phyloP scores from a whole-genome alignment of 495 filamentous ascomycete genomes.

The Penicillium ochrochloron region DNA sequence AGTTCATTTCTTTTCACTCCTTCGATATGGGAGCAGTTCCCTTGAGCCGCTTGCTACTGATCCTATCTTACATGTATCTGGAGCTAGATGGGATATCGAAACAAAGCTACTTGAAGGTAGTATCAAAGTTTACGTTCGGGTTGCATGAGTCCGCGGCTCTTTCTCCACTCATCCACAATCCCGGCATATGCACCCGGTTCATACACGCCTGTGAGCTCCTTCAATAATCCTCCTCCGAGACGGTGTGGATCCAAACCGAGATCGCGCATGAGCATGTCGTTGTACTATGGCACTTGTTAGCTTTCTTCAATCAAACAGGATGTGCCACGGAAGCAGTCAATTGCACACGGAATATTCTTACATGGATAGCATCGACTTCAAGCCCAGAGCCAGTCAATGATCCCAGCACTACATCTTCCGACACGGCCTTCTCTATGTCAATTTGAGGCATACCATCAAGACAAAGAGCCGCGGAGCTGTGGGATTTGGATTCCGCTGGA shows the following conservation, averaged over 20 bases:
- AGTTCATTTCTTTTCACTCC: too few species aligned
- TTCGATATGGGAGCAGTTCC: too few species aligned
- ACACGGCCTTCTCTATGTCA: conserved; percentile 25
- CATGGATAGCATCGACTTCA: conserved; percentile 37
- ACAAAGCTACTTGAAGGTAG: background rate
- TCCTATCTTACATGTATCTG: too few species aligned
- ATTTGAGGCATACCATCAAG: conserved; percentile 18
- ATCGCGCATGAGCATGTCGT: conserved; percentile 38
- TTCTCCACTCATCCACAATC: conserved; percentile 39
- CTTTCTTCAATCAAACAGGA: background rate
- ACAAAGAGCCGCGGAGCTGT: background rate
- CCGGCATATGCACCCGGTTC: conserved; percentile 34
- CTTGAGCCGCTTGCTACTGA: too few species aligned
- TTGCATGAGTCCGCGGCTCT: conserved; percentile 5
- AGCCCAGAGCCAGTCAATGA: conserved; percentile 33
- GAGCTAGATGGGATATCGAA: background rate
- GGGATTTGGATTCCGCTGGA: background rate
- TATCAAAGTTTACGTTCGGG: background rate
- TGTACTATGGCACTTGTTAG: conserved; percentile 28
- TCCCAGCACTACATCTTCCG: conserved; percentile 37
- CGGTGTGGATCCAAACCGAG: conserved; percentile 38
- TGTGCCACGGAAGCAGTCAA: too few species aligned
- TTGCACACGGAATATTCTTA: conserved; percentile 8
- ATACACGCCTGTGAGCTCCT: conserved; percentile 36
- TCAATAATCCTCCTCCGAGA: conserved; percentile 29